Conservation (phyloP, 192 early-diverging fungal genomes). For the Gryganskiella cystojenkinii region DNA sequence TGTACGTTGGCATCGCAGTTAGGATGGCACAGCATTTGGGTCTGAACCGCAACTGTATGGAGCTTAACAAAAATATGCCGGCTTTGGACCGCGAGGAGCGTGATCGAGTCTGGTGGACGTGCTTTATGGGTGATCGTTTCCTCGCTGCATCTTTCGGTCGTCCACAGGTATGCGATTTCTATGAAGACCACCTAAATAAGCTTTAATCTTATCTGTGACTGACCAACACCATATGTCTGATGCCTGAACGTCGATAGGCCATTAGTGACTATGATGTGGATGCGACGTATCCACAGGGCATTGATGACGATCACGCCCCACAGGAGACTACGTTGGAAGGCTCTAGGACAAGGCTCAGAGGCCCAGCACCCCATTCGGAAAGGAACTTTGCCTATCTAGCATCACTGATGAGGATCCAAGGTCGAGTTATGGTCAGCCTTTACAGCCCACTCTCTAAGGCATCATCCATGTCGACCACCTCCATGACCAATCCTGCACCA, state of each 20-base stretch:
- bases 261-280: constrained; percentile 69
- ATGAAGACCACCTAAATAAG: too few relatives aligned
- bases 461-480: constrained; percentile 22
- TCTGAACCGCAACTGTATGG: constrained; percentile 59
- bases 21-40: constrained; percentile 71
- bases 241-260: constrained; percentile 21
- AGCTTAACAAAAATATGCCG: constrained; percentile 53
- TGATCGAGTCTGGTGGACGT: constrained; percentile 81
- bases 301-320: constrained; percentile 44
- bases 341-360: constrained; percentile 22
- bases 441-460: constrained; percentile 58
- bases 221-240: neutral
- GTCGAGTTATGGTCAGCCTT: constrained; percentile 59
- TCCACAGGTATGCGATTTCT: constrained; percentile 46
- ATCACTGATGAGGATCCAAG: constrained; percentile 61
- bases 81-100: constrained; percentile 63
- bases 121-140: constrained; percentile 77
- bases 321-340: constrained; percentile 27
- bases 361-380: constrained; percentile 29
- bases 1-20: constrained; percentile 66
- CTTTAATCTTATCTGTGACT: too few relatives aligned
- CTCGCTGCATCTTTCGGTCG: constrained; percentile 76
- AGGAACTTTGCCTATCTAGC: constrained; percentile 48
- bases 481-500: constrained; percentile 56
- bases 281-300: constrained; percentile 59